Base-by-base conservation (phyloP, 495 filamentous ascomycete genomes). In the Daldinia decipiens region DNA sequence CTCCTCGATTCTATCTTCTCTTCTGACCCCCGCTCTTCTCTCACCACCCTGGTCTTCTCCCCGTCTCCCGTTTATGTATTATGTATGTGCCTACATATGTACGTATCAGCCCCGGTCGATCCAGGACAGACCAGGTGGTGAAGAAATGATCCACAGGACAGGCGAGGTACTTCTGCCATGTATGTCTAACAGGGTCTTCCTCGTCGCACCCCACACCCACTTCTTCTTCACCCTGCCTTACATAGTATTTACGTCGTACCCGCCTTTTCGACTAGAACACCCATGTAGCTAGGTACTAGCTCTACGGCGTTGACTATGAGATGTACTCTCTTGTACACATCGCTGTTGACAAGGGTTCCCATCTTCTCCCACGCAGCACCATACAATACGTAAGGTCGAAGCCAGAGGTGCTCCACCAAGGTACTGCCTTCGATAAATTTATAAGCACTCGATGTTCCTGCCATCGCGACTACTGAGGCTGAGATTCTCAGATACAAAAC, bases 391-490 rank as follows among this genome's bases (percentile, higher is more conserved):
- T 73, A 69, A 68, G 61, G 70, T 73, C 56, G 61, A 73, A 66
- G 70, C 61, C 56, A 55, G 61, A 65, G 39, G 62, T 65, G 61
- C 72, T 76, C 71, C 72, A 76, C 72, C 59, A 65, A 62, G 65
- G 73, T 75, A 71, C 70, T 76, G 73, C 67, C 70, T 72, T 70
- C 72, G 67, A 74, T 74, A 77, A 76, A 72, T 71, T 71, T 71
- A 75, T 70, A 77, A 75, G 69, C 62, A 65, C 72, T 72, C 62
- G 59, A 66, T 43, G 66, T 75, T 74, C 75, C 75, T 75, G 68
- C 69, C 66, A 67, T 67, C 62, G 65, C 59, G 31, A 67, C 53
- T 68, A 51, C 63, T 73, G 73, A 77, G 75, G 72, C 75, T 77
- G 75, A 75, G 70, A 75, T 64, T 73, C 70, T 72, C 62, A 54